These are phyloP conservation scores for Dactylellina sp. DNA, from an alignment of 2,329 filamentous ascomycete genomes.

Conservation along the genomic window DNA sequence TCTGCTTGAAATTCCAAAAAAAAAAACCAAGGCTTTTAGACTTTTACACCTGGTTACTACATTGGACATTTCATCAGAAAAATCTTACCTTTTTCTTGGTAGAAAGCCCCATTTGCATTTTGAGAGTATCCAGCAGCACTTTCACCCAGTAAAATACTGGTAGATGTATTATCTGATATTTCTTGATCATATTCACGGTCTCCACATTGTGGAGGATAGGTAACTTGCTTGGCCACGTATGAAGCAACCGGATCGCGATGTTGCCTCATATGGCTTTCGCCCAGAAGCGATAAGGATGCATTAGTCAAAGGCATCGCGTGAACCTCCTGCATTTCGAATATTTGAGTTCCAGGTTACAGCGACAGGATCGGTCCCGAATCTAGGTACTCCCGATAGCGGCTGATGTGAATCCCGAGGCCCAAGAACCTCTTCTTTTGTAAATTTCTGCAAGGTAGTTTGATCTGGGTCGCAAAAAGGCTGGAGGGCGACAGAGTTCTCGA, in stretches of 20 bases:
- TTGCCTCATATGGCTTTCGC: constrained; percentile 19
- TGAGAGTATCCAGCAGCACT: constrained; percentile 16
- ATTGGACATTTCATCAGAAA: constrained; percentile 4
- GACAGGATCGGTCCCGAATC: constrained; percentile 18
- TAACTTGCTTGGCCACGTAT: constrained; percentile 47
- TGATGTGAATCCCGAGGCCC: constrained; percentile 17
- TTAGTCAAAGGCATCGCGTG: constrained; percentile 40
- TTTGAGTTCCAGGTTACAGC: constrained; percentile 17
- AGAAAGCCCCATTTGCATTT: constrained; percentile 6
- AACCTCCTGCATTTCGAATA: constrained; percentile 32
- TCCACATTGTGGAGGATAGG: constrained; percentile 43
- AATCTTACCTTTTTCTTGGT: constrained; percentile 41
- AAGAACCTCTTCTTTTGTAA: constrained; percentile 9
- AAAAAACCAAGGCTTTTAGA: background rate
- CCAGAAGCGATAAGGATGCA: constrained; percentile 44
- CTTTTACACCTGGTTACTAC: constrained; percentile 13
- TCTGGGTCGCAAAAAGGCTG: constrained; percentile 14
- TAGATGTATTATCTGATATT: constrained; percentile 27
- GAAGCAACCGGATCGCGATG: constrained; percentile 36
- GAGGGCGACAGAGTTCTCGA: background rate
- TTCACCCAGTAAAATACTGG: constrained; percentile 15
- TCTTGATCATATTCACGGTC: constrained; percentile 5
- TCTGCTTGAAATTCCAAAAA: constrained; percentile 1
- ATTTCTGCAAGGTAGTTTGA: constrained; percentile 25
- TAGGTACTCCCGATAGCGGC: background rate